Evolutionary conservation across 169 alveolate genomes (phyloP).

Genomic region (Plasmodium vivax): DNA sequence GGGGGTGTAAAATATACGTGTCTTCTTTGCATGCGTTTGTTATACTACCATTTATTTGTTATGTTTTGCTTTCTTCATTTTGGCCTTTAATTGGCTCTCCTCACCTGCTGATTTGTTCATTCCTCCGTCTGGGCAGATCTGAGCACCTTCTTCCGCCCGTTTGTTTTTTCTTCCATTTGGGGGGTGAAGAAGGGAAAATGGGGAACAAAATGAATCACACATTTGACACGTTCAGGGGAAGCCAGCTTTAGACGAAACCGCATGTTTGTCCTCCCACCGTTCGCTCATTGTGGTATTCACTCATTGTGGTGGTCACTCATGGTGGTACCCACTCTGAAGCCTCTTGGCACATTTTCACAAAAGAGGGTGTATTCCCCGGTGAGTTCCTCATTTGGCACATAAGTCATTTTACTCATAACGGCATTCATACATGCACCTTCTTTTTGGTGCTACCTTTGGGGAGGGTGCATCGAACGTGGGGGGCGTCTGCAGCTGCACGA

Average conservation of each 20-base stretch:
- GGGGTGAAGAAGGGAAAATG: neutral
- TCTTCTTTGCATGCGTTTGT: neutral
- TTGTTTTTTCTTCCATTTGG: neutral
- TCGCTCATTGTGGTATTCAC: neutral
- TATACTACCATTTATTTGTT: neutral
- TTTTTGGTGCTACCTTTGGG: neutral
- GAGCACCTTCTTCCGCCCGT: neutral
- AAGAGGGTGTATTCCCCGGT: neutral
- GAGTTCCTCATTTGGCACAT: neutral
- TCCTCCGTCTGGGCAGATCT: slow-evolving; percentile 2
- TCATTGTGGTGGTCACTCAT: neutral
- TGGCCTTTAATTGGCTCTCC: neutral
- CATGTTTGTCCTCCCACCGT: neutral
- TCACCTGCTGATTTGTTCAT: slow-evolving; percentile 30
- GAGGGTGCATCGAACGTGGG: neutral
- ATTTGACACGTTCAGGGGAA: neutral
- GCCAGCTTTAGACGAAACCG: neutral
- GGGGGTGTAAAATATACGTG: neutral
- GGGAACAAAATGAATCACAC: neutral
- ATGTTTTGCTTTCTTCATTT: neutral
- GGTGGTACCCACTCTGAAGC: neutral
- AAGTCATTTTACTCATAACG: neutral
- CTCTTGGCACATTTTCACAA: neutral
- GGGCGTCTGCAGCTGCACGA: neutral
- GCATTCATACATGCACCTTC: neutral